Percentiles rank a stretch among this genome's conserved stretches.
phyloP scores from a whole-genome alignment of 352 stramenopile genomes.

The Pythium rishiriense region DNA sequence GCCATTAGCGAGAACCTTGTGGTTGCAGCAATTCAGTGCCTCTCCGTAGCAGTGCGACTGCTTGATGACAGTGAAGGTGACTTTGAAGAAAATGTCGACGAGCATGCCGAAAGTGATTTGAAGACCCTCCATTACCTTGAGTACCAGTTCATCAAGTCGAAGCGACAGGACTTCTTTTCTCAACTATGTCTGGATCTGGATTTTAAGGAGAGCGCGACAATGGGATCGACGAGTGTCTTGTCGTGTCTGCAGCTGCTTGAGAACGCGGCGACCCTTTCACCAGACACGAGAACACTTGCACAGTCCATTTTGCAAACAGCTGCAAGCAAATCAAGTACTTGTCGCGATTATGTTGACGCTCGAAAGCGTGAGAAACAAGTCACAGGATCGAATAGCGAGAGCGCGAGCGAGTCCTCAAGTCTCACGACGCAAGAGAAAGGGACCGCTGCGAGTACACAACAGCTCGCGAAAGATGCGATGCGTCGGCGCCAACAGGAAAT shows the following conservation, averaged over 20 bases:
- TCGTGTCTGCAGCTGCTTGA: slow-evolving; percentile 7
- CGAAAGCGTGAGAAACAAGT: not conserved
- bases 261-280: slow-evolving; percentile 10
- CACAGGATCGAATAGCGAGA: not conserved
- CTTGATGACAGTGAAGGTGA: not conserved
- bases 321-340: slow-evolving; percentile 13
- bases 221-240: slow-evolving; percentile 8
- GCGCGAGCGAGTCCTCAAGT: no score
- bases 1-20: slow-evolving; percentile 54
- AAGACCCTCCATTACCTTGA: not conserved
- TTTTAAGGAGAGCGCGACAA: not conserved
- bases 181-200: slow-evolving; percentile 6
- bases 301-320: slow-evolving; percentile 2
- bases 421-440: not conserved
- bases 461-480: slow-evolving; percentile 62
- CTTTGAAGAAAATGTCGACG: not conserved
- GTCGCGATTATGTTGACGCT: slow-evolving; percentile 7
- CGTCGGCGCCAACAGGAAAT: slow-evolving; percentile 63
- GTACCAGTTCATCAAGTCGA: not conserved
- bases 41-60: slow-evolving; percentile 49
- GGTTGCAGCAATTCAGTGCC: slow-evolving; percentile 47
- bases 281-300: slow-evolving; percentile 18
- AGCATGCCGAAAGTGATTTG: not conserved
- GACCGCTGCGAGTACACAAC: slow-evolving; percentile 16
- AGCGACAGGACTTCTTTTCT: slow-evolving; percentile 5